Evolutionary conservation across 2,329 filamentous ascomycete genomes (phyloP), one percentile per base, ranked within the genome.

Genomic region (Phaeosphaeriaceae sp.): DNA sequence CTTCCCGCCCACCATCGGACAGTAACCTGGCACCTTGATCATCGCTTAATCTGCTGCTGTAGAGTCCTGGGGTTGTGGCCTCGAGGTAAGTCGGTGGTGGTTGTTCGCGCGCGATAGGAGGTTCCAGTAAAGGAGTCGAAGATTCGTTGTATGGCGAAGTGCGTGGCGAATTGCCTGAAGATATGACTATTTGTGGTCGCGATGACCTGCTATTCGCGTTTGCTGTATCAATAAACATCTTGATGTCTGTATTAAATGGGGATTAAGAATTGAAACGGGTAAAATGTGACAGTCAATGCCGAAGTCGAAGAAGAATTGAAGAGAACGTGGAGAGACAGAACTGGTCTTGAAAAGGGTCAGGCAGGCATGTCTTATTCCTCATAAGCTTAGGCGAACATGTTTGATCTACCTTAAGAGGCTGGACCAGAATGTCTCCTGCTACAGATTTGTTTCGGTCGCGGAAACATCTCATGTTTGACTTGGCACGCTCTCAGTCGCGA

Each of bases 151-250:
- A 62, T 27, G 57, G 54, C 21, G 61, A 48, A 36, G 62, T 45
- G 51, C 53, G 61, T 48, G 63, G 56, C 11, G 61, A 62, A 21
- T 36, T 36, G 31, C 31, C 31, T 36, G 31, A 36, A 7, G 31
- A 36, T 36, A 65, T 65, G 13, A 63, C 51, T 1, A 68, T 58
- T 24, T 61, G 67, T 15, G 68, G 66, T 33, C 67, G 66, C 9
- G 58, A 48, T 36, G 65, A 66, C 44, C 61, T 52, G 33, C 56
- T 67, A 50, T 76, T 75, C 2, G 74, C 74, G 13, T 66, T 68
- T n/a, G 63, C 65, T 4, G 72, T 76, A 27, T 76, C 70, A 33
- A 76, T 75, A 45, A 66, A 74, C 74, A 76, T 76, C 44, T 11
- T 58, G 51, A 22, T 15, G 31, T 21, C 4, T 21, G 50, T 21